Base-by-base conservation (phyloP, 257 asterid genomes). In the Misopates orontium region DNA sequence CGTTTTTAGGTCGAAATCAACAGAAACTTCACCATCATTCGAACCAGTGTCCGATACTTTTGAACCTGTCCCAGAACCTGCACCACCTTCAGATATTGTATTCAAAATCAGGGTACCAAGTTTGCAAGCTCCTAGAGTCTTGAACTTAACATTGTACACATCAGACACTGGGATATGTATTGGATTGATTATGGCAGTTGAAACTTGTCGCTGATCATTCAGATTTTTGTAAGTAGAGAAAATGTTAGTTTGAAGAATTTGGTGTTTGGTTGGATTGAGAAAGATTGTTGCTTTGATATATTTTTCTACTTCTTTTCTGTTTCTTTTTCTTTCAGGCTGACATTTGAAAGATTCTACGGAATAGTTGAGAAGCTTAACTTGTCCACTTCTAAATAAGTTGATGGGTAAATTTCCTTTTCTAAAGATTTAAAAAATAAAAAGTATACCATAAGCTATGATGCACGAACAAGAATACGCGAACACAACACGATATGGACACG, bases 61-160 rank as follows among this genome's bases (percentile, higher is more conserved):
- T 18, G 76, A 55, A 13, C 78, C 93, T 21, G 61, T 76, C 15
- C 97, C 98, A 1, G 71, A 64, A 25, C 98, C 98, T 23, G 62
- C 48, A 25, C 98, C 97, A 14, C 98, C 97, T 47, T 78, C 51
- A 0, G 98, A 69, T 96, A 59, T 87, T 76, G 78, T 92, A 92
- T 6, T 72, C 82, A 48, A 92, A 89, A 62, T 92, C 89, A 2
- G 98, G 96, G 51, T 89, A 18, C 98, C 96, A 18, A 89, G 96
- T 60, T 83, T 87, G 80, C 96, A 92, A 31, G 78, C 82, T 50
- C 85, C 82, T 18, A 77, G 72, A 14, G 96, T 82, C 74, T 78
- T 79, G 84, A 92, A 89, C 47, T 77, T 64, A 14, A 92, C 90
- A n/a, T n/a, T n/a, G n/a, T n/a, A n/a, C n/a, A n/a, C n/a, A 7